Percentiles rank a stretch among this genome's conserved stretches.
Evolutionary conservation across 2,329 filamentous ascomycete species (phyloP).

Genomic region (Penicillium sp.): DNA sequence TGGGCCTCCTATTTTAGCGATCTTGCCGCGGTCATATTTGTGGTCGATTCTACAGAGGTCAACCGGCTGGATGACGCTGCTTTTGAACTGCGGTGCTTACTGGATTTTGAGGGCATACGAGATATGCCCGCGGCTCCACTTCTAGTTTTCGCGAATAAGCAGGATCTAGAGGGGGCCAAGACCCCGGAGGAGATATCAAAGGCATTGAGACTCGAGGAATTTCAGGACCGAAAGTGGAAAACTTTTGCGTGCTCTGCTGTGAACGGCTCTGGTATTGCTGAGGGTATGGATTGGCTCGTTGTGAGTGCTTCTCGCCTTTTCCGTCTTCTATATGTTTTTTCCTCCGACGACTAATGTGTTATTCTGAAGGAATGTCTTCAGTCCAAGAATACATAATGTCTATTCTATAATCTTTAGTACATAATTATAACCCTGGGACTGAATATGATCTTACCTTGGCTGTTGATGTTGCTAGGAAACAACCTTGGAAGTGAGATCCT

Average conservation of each 20-base stretch:
- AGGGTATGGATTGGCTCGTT: slow-evolving; percentile 97
- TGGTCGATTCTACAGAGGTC: slow-evolving; percentile 91
- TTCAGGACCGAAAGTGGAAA: slow-evolving; percentile 93
- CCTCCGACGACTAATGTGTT: slow-evolving; percentile 1
- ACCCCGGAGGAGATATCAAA: slow-evolving; percentile 93
- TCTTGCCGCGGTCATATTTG: slow-evolving; percentile 91
- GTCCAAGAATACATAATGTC: background rate
- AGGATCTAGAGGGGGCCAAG: slow-evolving; percentile 90
- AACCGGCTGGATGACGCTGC: slow-evolving; percentile 81
- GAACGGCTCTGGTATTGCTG: slow-evolving; percentile 80
- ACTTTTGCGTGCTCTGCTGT: slow-evolving; percentile 93
- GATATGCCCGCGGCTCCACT: slow-evolving; percentile 81
- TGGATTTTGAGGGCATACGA: slow-evolving; percentile 67
- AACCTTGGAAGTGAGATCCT: too few species aligned
- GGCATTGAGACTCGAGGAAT: slow-evolving; percentile 73
- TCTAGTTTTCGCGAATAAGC: slow-evolving; percentile 92
- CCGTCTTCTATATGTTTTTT: background rate
- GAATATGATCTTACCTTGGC: too few species aligned
- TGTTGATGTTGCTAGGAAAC: too few species aligned
- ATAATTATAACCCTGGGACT: too few species aligned
- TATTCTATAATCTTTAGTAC: too few species aligned
- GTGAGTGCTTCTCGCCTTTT: slow-evolving; percentile 44
- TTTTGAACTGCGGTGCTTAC: slow-evolving; percentile 82
- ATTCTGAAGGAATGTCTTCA: background rate
- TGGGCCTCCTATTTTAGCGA: slow-evolving; percentile 98